Conservation (phyloP, 495 filamentous ascomycete genomes). For the Xylaria cubensis region DNA sequence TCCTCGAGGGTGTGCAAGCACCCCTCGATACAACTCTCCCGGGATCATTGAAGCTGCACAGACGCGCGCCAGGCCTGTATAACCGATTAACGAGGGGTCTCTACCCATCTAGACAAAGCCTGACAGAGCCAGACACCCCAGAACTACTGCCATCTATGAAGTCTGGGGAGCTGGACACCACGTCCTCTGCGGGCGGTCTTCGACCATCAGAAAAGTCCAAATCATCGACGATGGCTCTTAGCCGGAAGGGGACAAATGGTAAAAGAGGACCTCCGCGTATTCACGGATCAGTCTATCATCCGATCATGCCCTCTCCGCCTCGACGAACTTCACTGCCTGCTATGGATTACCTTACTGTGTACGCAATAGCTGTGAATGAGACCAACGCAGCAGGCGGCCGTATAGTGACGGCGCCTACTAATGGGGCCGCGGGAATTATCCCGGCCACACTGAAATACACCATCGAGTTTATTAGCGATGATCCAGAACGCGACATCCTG, state of each 20-base stretch:
- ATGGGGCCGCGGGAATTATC: constrained; percentile 47
- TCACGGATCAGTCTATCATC: constrained; percentile 42
- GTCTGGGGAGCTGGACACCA: not conserved
- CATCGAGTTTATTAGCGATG: constrained; percentile 45
- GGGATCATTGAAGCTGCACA: constrained; percentile 44
- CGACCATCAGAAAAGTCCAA: constrained; percentile 15
- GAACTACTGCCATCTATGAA: constrained; percentile 28
- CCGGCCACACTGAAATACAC: constrained; percentile 45
- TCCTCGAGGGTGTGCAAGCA: constrained; percentile 45
- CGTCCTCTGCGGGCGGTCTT: not conserved
- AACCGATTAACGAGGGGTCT: constrained; percentile 42
- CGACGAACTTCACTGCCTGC: constrained; percentile 46
- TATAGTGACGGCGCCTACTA: constrained; percentile 47
- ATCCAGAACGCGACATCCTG: constrained; percentile 42
- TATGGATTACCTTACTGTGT: constrained; percentile 46
- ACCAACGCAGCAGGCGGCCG: constrained; percentile 46
- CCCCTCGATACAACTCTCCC: constrained; percentile 38
- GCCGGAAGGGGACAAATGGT: constrained; percentile 25
- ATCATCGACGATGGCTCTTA: constrained; percentile 17
- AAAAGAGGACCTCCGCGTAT: constrained; percentile 37
- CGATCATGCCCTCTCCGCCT: constrained; percentile 40
- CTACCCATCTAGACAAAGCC: constrained; percentile 34
- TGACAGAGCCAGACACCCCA: constrained; percentile 4
- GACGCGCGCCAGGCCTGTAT: constrained; percentile 44
- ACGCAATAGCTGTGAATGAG: constrained; percentile 47